A percentile compares a stretch with the other conserved stretches of the same genome.
Evolutionary conservation across 148 eudicot species (phyloP).

Genomic region (Agrostemma githago): DNA sequence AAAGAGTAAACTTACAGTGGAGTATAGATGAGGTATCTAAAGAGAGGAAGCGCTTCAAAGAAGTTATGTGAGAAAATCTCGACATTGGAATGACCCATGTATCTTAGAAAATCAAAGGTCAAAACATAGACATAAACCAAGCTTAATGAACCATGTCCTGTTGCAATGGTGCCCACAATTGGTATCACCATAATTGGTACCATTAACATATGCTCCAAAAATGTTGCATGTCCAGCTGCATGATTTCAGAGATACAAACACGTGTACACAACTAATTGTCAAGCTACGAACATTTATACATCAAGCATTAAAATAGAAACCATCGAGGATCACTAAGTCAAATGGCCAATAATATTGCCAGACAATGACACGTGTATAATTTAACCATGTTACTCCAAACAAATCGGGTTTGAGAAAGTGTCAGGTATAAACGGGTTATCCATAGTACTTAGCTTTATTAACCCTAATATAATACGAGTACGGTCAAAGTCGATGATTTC

Average conservation of each 20-base stretch:
- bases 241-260: neutral
- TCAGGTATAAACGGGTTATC: too few relatives aligned
- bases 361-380: neutral
- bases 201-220: conserved; percentile 60
- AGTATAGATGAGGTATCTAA: conserved; percentile 58
- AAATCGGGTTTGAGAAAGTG: too few relatives aligned
- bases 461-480: too few relatives aligned
- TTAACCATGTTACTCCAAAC: neutral
- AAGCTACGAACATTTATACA: neutral
- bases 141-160: conserved; percentile 56
- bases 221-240: conserved; percentile 70
- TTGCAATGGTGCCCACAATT: conserved; percentile 37
- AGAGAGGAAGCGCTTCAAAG: conserved; percentile 53
- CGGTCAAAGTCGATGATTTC: too few relatives aligned
- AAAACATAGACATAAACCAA: conserved; percentile 58
- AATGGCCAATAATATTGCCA: neutral
- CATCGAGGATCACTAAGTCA: neutral
- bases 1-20: conserved; percentile 59
- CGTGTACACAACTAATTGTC: neutral
- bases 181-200: conserved; percentile 51
- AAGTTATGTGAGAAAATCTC: conserved; percentile 64
- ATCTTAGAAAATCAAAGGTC: conserved; percentile 69
- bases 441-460: too few relatives aligned
- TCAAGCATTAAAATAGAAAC: neutral
- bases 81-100: conserved; percentile 63